Base-by-base conservation (phyloP, 2,329 filamentous ascomycete genomes). In the Scedosporium aurantiacum region DNA sequence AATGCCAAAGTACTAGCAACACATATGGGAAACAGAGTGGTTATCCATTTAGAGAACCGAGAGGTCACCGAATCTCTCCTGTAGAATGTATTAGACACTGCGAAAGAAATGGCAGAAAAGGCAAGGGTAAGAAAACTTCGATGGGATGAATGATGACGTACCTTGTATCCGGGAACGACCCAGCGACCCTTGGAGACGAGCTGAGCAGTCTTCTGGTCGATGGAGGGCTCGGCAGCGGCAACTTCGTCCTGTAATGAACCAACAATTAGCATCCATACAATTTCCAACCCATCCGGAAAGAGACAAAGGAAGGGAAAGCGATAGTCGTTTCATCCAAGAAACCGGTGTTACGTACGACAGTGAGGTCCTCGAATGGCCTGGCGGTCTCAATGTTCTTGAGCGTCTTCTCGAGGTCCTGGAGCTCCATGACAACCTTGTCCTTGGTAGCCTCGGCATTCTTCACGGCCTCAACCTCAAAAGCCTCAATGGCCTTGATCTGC, bases 61-160 rank as follows among this genome's bases (percentile, higher is more conserved):
- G 70, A 97, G 87, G 76, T 97, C 92, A 82, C 94, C 94, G 79
- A 97, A 99, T 85, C 92, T 96, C 86, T 99, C 94, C 93, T 97
- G 71, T 68, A 71, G 56, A 57, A 67, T 64, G 66, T 62, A 74
- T 87, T 75, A 88, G 81, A 64, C 68, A 52, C 45, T 55, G 14
- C 43, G n/a, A 23, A 23, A 18, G 16, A 45, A 14, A n/a, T 8
- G 57, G 7, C 18, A n/a, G n/a, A n/a, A n/a, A n/a, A n/a, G n/a
- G 37, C 1, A 23, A 10, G 10, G 25, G n/a, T 37, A 14, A 3
- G 5, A 18, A 25, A 21, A 2, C n/a, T n/a, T n/a, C 23, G 27
- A 32, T 6, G 56, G 55, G 45, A 50, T 1, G 41, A 4, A 27
- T 2, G 32, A 43, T 25, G 63, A 73, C 87, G 70, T 81, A 93